Conservation (phyloP, 2,329 filamentous ascomycete species). For the Fusarium praegraminearum region DNA sequence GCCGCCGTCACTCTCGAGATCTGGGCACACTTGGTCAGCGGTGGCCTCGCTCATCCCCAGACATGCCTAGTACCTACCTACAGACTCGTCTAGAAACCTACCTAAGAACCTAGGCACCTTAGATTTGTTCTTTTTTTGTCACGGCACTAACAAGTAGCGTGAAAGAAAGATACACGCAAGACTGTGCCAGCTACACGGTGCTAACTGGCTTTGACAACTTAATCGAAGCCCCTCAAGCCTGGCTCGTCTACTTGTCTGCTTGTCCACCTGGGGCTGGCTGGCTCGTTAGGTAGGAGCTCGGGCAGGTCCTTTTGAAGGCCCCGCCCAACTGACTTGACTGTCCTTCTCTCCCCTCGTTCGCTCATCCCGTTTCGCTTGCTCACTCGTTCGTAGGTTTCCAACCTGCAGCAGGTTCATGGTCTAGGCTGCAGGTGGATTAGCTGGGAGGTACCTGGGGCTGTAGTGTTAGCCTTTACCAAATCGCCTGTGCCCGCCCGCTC, state of each 20-base stretch:
- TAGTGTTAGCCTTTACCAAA: conserved; percentile 14
- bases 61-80: background rate
- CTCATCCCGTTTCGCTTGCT: conserved; percentile 28
- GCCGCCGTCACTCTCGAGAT: conserved; percentile 14
- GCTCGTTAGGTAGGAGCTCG: conserved; percentile 7
- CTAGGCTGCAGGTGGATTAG: conserved; percentile 4
- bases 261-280: conserved; percentile 1
- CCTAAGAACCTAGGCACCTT: background rate
- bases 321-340: conserved; percentile 18
- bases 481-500: conserved; percentile 28
- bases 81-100: background rate
- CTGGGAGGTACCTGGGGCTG: conserved; percentile 4
- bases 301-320: conserved; percentile 39
- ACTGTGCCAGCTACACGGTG: conserved; percentile 40
- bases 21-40: conserved; percentile 11
- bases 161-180: conserved; percentile 17
- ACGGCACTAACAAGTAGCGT: background rate
- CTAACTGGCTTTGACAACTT: background rate
- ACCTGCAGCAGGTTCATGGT: background rate
- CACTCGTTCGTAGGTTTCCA: conserved; percentile 24
- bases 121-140: background rate
- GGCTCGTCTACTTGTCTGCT: background rate
- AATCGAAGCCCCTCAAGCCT: conserved; percentile 36
- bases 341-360: conserved; percentile 22
- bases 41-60: conserved; percentile 24